Evolutionary conservation across 495 filamentous ascomycete species (phyloP), one percentile per base, ranked within the genome.

Genomic region (Tetracladium setigerum): DNA sequence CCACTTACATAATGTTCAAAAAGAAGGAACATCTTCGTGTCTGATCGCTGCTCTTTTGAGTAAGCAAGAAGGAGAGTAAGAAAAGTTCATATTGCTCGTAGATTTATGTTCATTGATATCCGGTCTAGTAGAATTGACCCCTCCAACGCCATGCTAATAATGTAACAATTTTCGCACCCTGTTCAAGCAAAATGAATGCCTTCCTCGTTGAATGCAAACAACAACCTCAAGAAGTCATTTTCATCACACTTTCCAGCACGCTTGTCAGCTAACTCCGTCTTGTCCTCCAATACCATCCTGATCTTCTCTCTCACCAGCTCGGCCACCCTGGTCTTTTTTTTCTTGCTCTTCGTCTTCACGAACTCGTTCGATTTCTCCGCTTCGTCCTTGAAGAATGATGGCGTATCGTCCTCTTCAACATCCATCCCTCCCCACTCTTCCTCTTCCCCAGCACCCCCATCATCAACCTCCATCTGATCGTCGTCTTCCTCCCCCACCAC

Each of bases 131-230:
- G 7, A 27, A 27, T 27, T 27, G 22, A 45, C 37, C 30, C 34
- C 13, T 34, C 44, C 36, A 58, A 58, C 55, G 17, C 55, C 55
- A 52, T 52, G 51, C 46, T 53, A 54, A 56, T 37, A 5, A 44
- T 39, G 13, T 14, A 36, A 42, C 7, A 13, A 13, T 43, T 38
- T 37, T 24, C 27, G 17, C 24, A 17, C 27, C 10, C 18, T 24
- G 5, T 16, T 78, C 68, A 95, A 44, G 79, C 86, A 70, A 97
- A 97, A 69, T 95, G 90, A 50, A 95, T 91, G 13, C 87, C 87
- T 59, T 95, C 87, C 47, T 87, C 77, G 62, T 95, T 94, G 66
- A 95, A 90, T 30, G 79, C 77, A 72, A 50, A 60, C 13, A 77
- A 64, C 17, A 79, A 53, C 36, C 64, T 66, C 62, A 97, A 65